Base-by-base conservation (phyloP, 495 filamentous ascomycete species). In the Rhypophila decipiens region DNA sequence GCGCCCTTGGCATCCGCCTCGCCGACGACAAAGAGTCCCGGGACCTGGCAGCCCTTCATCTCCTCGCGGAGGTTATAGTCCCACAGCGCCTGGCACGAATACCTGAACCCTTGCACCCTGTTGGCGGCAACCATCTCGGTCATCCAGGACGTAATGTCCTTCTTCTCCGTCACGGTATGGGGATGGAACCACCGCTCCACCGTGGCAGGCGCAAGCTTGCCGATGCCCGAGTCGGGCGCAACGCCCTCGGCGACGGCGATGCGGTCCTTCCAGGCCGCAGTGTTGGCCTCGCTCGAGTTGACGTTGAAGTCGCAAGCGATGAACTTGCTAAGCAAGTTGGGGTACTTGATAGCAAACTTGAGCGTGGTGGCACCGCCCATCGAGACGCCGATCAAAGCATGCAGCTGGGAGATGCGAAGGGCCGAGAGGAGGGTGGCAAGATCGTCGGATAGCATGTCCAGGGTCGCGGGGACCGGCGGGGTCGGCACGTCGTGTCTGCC, bases 281-380 rank as follows among this genome's bases (percentile, higher is more conserved):
- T 77, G 66, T 90, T 90, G 17, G 81, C 80, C 24, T 80, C 69
- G 36, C 82, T 82, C 0, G 76, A 75, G 7, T 78, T 72, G 5
- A 76, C 76, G 61, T 86, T 88, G 56, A 87, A 90, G 64, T 90
- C 87, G 67, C 87, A 90, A 9, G 83, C 74, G 29, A 90, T 69
- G 64, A 90, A 85, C 5, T 67, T 68, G 13, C 47, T 68, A 4
- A 90, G 57, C 29, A 75, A 67, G 0, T 65, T 50, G 0, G 85
- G 85, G 55, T 87, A 76, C 20, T 74, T 76, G 19, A 90, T 73
- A 1, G 84, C 80, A 42, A 82, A 79, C 52, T 84, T 83, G 37
- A 93, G 72, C 1, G 80, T 72, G 3, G 86, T 90, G 11, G 83
- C 83, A 36, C 87, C 87, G 51, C 87, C 87, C 63, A 90, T 81